A percentile compares a stretch with the other conserved stretches of the same genome.
Evolutionary conservation across 495 filamentous ascomycete species (phyloP).

Genomic region (Talaromyces trachyspermus): DNA sequence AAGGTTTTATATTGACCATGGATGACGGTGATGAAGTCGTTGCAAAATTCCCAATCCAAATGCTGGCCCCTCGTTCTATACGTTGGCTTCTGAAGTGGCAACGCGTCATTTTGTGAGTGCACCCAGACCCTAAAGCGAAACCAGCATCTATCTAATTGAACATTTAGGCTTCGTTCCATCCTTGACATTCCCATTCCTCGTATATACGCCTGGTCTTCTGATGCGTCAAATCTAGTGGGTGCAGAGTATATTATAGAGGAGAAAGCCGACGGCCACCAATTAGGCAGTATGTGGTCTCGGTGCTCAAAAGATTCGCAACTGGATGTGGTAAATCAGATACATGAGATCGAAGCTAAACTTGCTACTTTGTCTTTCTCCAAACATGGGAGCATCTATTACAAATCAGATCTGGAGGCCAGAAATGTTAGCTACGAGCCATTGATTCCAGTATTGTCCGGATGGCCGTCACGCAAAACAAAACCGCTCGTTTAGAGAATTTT

Average conservation of each 20-base stretch:
- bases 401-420: not conserved
- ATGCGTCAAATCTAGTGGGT: slow-evolving; percentile 14
- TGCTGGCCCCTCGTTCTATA: slow-evolving; percentile 21
- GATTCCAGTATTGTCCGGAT: not conserved
- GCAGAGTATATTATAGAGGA: slow-evolving; percentile 27
- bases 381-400: not conserved
- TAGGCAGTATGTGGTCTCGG: not conserved
- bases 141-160: not conserved
- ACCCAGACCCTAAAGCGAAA: not conserved
- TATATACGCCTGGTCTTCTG: slow-evolving; percentile 15
- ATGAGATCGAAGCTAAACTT: slow-evolving; percentile 1
- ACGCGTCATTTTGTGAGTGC: slow-evolving; percentile 28
- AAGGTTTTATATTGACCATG: slow-evolving; percentile 21
- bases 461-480: not conserved
- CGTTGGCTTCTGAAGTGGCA: slow-evolving; percentile 32
- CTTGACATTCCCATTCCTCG: slow-evolving; percentile 22
- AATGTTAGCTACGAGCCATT: not conserved
- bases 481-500: not conserved
- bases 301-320: not conserved
- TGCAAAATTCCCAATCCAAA: slow-evolving; percentile 24
- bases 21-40: slow-evolving; percentile 19
- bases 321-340: not conserved
- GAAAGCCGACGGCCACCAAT: slow-evolving; percentile 15
- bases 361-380: not conserved
- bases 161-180: not conserved